Base-by-base conservation (phyloP, 2,329 filamentous ascomycete species). In the Aspergillus sp. region DNA sequence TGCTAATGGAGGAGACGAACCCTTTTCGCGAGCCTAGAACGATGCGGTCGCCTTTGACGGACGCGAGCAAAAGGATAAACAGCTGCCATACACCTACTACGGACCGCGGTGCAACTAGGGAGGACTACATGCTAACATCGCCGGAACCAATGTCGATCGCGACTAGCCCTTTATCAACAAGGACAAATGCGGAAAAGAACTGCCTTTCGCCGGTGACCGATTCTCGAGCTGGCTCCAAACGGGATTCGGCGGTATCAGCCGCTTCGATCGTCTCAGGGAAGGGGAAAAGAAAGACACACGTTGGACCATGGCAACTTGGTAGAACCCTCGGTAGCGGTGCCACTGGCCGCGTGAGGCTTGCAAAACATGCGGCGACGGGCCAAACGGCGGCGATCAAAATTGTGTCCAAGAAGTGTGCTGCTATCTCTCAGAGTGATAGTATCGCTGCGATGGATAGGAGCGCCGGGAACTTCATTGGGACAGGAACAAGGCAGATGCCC, bases 311-410 rank as follows among this genome's bases (percentile, higher is more conserved):
- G 95, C 89, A 94, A 67, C 81, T 99, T 3, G 95, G 95, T 7
- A 92, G 87, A 74, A 96, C 91, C 0, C 83, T 99, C 30, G 95
- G 95, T 0, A 91, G 92, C 69, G 95, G 95, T 3, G 93, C 93
- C 2, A 96, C 92, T 54, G 94, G 93, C 15, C 87, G 92, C 30
- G 95, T 99, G 17, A 87, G 94, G 58, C 82, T 95, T 41, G 96
- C 94, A 23, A 88, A 92, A 65, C 93, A 99, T 79, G 85, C 83
- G 25, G 79, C 87, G 23, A 95, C 92, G 4, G 87, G 91, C 9
- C 90, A 97, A 71, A 84, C 89, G 54, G 95, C 93, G 4, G 95
- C 95, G 2, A 91, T 97, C 73, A 99, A 99, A 81, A 98, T 99
- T 71, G 91, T 99, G 30, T 92, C 92, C 61, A 93, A 96, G 76